Conservation (phyloP, 2,329 filamentous ascomycete species). For the Cercospora sp. region DNA sequence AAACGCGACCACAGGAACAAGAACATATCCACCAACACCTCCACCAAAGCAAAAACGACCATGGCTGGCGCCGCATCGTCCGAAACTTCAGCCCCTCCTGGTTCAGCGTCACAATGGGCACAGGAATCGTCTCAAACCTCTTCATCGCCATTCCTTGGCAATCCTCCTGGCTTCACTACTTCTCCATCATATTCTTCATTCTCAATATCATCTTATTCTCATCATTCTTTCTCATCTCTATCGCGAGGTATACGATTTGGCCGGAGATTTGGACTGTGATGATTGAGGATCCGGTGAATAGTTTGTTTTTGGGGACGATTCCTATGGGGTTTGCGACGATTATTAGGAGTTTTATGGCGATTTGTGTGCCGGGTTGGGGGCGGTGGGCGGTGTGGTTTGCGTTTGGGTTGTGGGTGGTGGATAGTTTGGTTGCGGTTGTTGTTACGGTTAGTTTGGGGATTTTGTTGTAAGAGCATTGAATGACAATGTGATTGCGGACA, state of each 20-base stretch:
- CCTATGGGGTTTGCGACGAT: constrained; percentile 38
- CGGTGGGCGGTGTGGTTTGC: constrained; percentile 50
- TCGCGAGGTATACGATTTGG: constrained; percentile 64
- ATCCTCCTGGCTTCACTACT: constrained; percentile 57
- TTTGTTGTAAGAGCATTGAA: too few species aligned
- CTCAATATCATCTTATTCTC: constrained; percentile 58
- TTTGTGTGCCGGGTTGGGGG: constrained; percentile 36
- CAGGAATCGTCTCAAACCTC: constrained; percentile 65
- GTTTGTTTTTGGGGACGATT: constrained; percentile 61
- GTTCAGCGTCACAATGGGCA: constrained; percentile 55
- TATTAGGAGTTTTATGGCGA: constrained; percentile 32
- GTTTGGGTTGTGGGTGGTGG: constrained; percentile 53
- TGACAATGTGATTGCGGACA: too few species aligned
- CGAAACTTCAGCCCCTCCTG: constrained; percentile 36
- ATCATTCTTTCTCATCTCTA: constrained; percentile 45
- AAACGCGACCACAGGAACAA: neutral
- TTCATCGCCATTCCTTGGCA: constrained; percentile 64
- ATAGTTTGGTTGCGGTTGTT: constrained; percentile 46
- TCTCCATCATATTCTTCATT: constrained; percentile 61
- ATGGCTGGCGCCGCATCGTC: constrained; percentile 34
- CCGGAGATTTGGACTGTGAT: constrained; percentile 66
- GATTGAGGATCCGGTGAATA: constrained; percentile 66
- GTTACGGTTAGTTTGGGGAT: constrained; percentile 38
- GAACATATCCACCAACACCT: neutral
- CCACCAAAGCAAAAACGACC: constrained; percentile 16